Percentiles rank a stretch among this genome's conserved stretches.
Conservation (phyloP, 208 protist species). For the Lotmaria passim region DNA sequence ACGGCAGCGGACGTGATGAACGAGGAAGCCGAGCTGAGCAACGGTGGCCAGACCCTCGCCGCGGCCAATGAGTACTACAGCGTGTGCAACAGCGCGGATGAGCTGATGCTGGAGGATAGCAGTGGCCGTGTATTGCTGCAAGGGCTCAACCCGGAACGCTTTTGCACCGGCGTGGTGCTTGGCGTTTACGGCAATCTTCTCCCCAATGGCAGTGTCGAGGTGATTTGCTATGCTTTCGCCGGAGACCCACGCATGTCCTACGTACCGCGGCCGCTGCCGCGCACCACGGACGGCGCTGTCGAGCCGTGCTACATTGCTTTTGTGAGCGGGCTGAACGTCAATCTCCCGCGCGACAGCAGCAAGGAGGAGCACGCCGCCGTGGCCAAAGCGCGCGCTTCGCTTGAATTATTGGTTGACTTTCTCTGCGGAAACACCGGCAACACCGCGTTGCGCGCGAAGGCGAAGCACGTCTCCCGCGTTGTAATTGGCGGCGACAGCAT, state of each 20-base stretch:
- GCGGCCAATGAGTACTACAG: constrained; percentile 48
- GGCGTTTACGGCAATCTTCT: constrained; percentile 71
- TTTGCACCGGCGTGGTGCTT: constrained; percentile 85
- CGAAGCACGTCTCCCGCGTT: constrained; percentile 65
- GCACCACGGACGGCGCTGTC: neutral
- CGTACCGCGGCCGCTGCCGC: constrained; percentile 47
- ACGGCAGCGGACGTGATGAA: constrained; percentile 10
- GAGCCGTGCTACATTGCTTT: constrained; percentile 85
- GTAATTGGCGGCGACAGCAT: constrained; percentile 91
- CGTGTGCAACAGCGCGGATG: constrained; percentile 63
- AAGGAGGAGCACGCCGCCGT: constrained; percentile 33
- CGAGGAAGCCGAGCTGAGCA: constrained; percentile 20
- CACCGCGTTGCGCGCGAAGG: constrained; percentile 42
- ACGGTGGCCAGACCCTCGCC: constrained; percentile 26
- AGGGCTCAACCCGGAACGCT: constrained; percentile 48
- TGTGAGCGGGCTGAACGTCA: constrained; percentile 74
- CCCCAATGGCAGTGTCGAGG: constrained; percentile 65
- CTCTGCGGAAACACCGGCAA: constrained; percentile 74
- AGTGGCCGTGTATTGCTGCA: constrained; percentile 77
- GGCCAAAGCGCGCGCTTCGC: constrained; percentile 36
- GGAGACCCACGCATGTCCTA: constrained; percentile 46
- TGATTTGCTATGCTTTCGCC: constrained; percentile 66
- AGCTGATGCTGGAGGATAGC: constrained; percentile 83
- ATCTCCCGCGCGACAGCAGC: constrained; percentile 23
- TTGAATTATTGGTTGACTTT: constrained; percentile 84